A percentile compares a stretch with the other conserved stretches of the same genome.
These are phyloP conservation scores for Amphicarpaea edgeworthii DNA, from an alignment of 306 rosid genomes.

Conservation along the genomic window DNA sequence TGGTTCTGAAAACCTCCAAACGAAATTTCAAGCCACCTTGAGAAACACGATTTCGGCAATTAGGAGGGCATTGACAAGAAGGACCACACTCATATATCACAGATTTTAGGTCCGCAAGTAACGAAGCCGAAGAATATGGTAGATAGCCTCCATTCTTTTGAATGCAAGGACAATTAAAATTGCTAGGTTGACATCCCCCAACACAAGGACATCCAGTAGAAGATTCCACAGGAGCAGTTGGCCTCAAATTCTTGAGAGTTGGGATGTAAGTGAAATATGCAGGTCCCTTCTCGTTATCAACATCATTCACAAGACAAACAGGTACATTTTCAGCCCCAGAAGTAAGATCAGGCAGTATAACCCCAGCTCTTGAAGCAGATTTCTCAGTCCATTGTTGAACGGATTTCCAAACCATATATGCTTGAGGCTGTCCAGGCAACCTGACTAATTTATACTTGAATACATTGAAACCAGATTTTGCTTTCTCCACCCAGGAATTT, in stretches of 20 bases:
- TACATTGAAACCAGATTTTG: slow-evolving; percentile 77
- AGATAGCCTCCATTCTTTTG: slow-evolving; percentile 75
- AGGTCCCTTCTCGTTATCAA: slow-evolving; percentile 95
- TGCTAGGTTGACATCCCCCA: slow-evolving; percentile 78
- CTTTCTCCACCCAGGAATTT: slow-evolving; percentile 87
- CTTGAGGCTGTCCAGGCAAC: slow-evolving; percentile 75
- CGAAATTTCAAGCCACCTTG: slow-evolving; percentile 78
- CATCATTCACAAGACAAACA: slow-evolving; percentile 92
- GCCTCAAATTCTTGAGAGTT: slow-evolving; percentile 67
- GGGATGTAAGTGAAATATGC: slow-evolving; percentile 79
- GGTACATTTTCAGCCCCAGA: slow-evolving; percentile 86
- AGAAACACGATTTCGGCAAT: slow-evolving; percentile 75
- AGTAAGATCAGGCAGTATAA: slow-evolving; percentile 90
- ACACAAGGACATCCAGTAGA: slow-evolving; percentile 72
- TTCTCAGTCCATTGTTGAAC: slow-evolving; percentile 79
- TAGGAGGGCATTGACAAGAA: slow-evolving; percentile 82
- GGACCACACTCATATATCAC: slow-evolving; percentile 82
- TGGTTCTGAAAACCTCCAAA: slow-evolving; percentile 83
- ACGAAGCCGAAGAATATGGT: slow-evolving; percentile 66
- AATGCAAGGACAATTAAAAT: slow-evolving; percentile 70
- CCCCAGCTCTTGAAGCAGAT: slow-evolving; percentile 67
- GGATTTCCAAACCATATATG: slow-evolving; percentile 74
- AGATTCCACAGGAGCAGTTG: slow-evolving; percentile 56
- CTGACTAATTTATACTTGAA: slow-evolving; percentile 79
- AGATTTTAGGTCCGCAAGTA: slow-evolving; percentile 69